A percentile compares a stretch with the other conserved stretches of the same genome.
Evolutionary conservation across 768 basidiomycete species (phyloP).

Genomic region (Grammothele lineata): DNA sequence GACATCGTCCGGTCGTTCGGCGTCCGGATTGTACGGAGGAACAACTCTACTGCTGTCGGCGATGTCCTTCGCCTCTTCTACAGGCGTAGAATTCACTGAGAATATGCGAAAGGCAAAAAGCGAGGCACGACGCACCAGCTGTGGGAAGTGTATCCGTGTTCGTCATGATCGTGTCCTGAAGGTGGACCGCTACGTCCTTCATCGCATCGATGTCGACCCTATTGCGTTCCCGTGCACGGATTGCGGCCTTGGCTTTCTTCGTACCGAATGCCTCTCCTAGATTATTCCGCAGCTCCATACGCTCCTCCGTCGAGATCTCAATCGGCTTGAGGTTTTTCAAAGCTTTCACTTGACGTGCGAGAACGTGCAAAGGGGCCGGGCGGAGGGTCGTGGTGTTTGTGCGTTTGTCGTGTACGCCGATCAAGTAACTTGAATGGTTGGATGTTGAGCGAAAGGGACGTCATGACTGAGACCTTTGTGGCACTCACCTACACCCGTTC

Average conservation of each 20-base stretch:
- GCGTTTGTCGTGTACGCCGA: slow-evolving; percentile 77
- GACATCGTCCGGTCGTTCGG: slow-evolving; percentile 65
- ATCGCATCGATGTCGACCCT: slow-evolving; percentile 86
- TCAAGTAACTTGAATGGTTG: slow-evolving; percentile 56
- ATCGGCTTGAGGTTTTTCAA: slow-evolving; percentile 61
- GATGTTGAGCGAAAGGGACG: not conserved
- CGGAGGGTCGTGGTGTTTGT: slow-evolving; percentile 70
- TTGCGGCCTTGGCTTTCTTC: slow-evolving; percentile 85
- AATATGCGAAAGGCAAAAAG: not conserved
- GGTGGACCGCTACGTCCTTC: slow-evolving; percentile 74
- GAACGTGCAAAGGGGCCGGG: slow-evolving; percentile 60
- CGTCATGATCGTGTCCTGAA: slow-evolving; percentile 80
- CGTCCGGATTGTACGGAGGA: slow-evolving; percentile 66
- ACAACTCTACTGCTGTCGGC: slow-evolving; percentile 68
- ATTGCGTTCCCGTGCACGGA: slow-evolving; percentile 84
- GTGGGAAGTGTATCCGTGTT: slow-evolving; percentile 68
- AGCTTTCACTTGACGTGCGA: slow-evolving; percentile 79
- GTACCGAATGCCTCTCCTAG: slow-evolving; percentile 94
- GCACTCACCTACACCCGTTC: slow-evolving; percentile 65
- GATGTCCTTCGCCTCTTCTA: slow-evolving; percentile 64
- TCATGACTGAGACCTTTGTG: not conserved
- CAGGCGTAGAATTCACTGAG: not conserved
- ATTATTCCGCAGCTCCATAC: slow-evolving; percentile 61
- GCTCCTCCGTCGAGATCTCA: slow-evolving; percentile 48
- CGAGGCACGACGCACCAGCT: slow-evolving; percentile 44